Base-by-base conservation (phyloP, 2,329 filamentous ascomycete species). In the Hymenoscyphus salicellus region DNA sequence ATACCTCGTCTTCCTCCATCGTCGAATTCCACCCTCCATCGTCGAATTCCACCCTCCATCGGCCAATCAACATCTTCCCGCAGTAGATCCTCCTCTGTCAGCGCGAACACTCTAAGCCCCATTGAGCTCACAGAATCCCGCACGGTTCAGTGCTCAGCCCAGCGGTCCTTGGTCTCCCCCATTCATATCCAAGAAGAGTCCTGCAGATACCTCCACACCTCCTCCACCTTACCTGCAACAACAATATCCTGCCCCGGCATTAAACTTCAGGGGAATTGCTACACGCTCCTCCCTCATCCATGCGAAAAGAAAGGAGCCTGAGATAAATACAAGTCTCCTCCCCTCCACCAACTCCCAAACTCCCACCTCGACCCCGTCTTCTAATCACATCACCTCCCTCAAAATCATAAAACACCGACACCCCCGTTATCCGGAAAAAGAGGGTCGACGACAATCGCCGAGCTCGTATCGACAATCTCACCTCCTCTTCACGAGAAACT, bases 381-480 rank as follows among this genome's bases (percentile, higher is more conserved):
- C 20, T 26, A 23, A 23, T 26, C 46, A 14, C 20, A 26, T 26
- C 20, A 11, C 55, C 26, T 17, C 26, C 26, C 55, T 23, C 17
- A 17, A 28, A 28, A 55, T 28, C 30, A 32, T n/a, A 61, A 41
- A 46, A 60, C 55, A 23, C 26, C 52, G 5, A 26, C 4, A 23
- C 46, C 63, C 61, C 61, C 63, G 56, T 64, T 68, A 65, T 66
- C 69, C 66, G 62, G 49, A 61, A 64, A 30, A 67, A 65, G 63
- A 58, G 60, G 58, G 43, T 52, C 46, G 8, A 61, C 63, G 59
- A 46, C 65, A 66, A 69, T 67, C 68, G 63, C 61, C 64, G 55
- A 65, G 61, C 69, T 71, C 71, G 68, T 70, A 70, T 71, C 68
- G 55, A 66, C 66, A 68, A 71, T 63, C 62, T 56, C 46, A 63